Base-by-base conservation (phyloP, 2,329 filamentous ascomycete species). In the Botrytis hyacinthi region DNA sequence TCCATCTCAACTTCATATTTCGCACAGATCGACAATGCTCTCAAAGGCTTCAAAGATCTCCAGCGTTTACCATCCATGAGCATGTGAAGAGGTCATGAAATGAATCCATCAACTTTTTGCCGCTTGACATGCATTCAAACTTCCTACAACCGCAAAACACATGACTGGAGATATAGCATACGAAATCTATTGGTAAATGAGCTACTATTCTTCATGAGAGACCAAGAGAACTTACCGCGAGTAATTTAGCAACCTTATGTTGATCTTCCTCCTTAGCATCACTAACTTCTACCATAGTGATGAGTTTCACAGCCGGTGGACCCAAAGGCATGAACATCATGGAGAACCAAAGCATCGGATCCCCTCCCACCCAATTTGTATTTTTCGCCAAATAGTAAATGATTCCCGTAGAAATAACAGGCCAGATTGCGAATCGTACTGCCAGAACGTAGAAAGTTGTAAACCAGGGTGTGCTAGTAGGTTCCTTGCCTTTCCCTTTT, bases 301-400 rank as follows among this genome's bases (percentile, higher is more conserved):
- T 83, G 8, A 86, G 75, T 77, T 86, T 86, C 82, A 85, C 85
- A 1, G 85, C 85, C 4, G 83, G 82, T 7, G 84, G 85, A 0
- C 85, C 85, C 10, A 82, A 82, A 0, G 85, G 84, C 85, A 86
- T 85, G 60, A 86, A 76, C 83, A 85, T 85, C 79, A 85, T 80
- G 26, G 83, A 84, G 77, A 92, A 92, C 89, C 89, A 92, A 46
- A 92, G 81, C 76, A 92, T 87, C 0, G 89, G 89, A 78, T 92
- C 90, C 4, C 83, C 77, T 5, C 84, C 83, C 3, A 92, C 78
- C 4, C 88, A 57, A 0, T 77, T 76, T 0, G 89, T 91, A 71
- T 83, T 84, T 2, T 83, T 85, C 0, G 87, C 88, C 10, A 92
- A 78, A 0, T 80, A 77, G 76, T 87, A 91, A 12, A 92, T 84